phyloP scores from a whole-genome alignment of 176 grass and related monocot genomes.

The Lolium perenne region DNA sequence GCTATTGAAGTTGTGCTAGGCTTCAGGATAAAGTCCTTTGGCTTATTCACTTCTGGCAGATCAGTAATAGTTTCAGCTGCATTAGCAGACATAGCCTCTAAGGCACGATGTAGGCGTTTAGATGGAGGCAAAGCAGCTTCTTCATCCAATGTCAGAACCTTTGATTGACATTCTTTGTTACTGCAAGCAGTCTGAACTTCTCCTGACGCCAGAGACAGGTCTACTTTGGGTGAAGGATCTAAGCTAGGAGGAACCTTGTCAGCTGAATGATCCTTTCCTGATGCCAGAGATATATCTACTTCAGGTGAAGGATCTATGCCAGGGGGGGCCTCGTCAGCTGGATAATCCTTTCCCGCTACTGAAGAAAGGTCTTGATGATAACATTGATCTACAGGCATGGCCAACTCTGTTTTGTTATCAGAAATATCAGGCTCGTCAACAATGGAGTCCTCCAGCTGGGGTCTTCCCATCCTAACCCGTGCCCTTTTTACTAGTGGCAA shows the following conservation, averaged over 20 bases:
- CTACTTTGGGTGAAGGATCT: conserved; percentile 46
- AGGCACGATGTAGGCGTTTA: conserved; percentile 94
- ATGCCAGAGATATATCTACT: conserved; percentile 30
- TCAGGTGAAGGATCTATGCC: conserved; percentile 38
- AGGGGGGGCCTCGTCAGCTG: conserved; percentile 4
- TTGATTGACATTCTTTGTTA: conserved; percentile 49
- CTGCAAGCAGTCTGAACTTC: conserved; percentile 47
- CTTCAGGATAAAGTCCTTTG: conserved; percentile 45
- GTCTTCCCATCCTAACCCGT: conserved; percentile 85
- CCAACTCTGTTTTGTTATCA: conserved; percentile 39
- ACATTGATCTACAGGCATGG: conserved; percentile 45
- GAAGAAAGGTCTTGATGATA: conserved; percentile 12
- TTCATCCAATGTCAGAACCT: conserved; percentile 57
- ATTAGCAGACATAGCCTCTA: conserved; percentile 99
- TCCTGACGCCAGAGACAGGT: conserved; percentile 26
- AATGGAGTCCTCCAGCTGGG: conserved; percentile 39
- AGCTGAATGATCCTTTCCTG: background rate
- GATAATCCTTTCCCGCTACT: conserved; percentile 42
- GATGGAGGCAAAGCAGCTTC: conserved; percentile 98
- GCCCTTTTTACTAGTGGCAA: conserved; percentile 98
- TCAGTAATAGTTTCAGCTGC: conserved; percentile 59
- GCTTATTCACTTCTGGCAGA: conserved; percentile 43
- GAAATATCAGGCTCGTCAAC: conserved; percentile 45
- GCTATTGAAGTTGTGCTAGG: conserved; percentile 27
- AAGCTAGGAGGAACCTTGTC: background rate